Base-by-base conservation (phyloP, 148 eudicot genomes). In the Fagopyrum esculentum region DNA sequence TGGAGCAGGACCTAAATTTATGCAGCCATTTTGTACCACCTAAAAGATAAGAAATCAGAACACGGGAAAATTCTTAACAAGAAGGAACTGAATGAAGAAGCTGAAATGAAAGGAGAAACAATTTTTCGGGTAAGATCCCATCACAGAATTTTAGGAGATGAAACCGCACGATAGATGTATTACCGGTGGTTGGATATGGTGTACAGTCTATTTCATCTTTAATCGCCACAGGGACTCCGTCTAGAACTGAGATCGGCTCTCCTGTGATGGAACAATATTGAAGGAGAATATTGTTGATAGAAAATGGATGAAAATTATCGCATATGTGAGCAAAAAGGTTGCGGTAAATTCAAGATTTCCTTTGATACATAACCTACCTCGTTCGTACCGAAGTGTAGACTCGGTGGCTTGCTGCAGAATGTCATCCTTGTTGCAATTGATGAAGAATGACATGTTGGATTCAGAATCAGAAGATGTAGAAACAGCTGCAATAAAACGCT, bases 21-120 rank as follows among this genome's bases (percentile, higher is more conserved):
- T 90, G 96, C 87, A 95, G 75, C 98, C 99, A 95, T 85, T 87
- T 95, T 74, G 99, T 92, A 54, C 99, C 99, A 61, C 99, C 99
- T 95, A 74, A 56, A 73, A 69, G 3, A 76, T 9, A 75, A 52
- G 74, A 69, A 57, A n/a, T 15, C 75, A 40, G 1, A 47, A 49
- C 57, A 45, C 30, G 44, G 46, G 49, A 75, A 19, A 47, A 59
- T 4, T 43, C 43, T 48, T 22, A 16, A 47, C 69, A 57, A 73
- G 74, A 9, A 35, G 40, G 40, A 35, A 35, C 40, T 35, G 40
- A 35, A 35, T 35, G 40, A 35, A 35, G 40, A 35, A 35, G 40
- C 40, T 35, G 40, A 35, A 35, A 35, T 35, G 40, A 35, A 35
- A 35, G 40, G 40, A 35, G 40, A 35, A 35, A 35, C 2, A 35